Conservation (phyloP, 345 rosid species). For the Populus deltoides region DNA sequence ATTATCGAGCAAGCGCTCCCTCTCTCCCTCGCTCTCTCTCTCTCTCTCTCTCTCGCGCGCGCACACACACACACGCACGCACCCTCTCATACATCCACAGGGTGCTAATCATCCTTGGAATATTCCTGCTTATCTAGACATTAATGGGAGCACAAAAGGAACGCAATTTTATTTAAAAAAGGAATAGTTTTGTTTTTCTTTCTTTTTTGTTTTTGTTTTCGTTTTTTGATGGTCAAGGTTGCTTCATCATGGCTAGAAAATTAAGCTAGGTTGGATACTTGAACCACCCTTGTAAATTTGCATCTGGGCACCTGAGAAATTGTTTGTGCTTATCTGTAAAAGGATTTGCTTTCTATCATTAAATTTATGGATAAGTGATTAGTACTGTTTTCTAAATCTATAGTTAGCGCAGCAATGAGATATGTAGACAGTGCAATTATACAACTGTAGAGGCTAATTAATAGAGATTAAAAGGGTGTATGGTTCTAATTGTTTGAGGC, state of each 20-base stretch:
- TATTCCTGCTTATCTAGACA: not conserved
- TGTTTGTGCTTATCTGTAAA: not conserved
- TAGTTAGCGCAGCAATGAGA: no score
- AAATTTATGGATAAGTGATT: not conserved
- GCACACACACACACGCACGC: not conserved
- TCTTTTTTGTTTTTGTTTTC: no score
- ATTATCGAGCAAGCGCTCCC: not conserved
- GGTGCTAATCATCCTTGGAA: no score
- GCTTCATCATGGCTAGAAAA: not conserved
- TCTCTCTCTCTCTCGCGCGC: not conserved
- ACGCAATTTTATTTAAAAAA: not conserved
- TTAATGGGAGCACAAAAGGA: not conserved
- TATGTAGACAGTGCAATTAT: no score
- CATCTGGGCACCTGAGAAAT: not conserved
- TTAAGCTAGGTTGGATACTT: not conserved
- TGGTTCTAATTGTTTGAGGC: not conserved
- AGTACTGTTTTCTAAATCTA: no score
- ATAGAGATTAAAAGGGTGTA: not conserved
- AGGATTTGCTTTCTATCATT: not conserved
- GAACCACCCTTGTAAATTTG: not conserved
- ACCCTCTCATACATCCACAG: no score
- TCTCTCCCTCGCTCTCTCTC: conserved; percentile 31
- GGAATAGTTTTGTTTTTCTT: not conserved
- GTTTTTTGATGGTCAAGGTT: not conserved
- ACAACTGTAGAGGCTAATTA: not conserved